A percentile compares a stretch with the other conserved stretches of the same genome.
Evolutionary conservation across 208 protist species (phyloP).

Genomic region (Trypanosoma caninum): DNA sequence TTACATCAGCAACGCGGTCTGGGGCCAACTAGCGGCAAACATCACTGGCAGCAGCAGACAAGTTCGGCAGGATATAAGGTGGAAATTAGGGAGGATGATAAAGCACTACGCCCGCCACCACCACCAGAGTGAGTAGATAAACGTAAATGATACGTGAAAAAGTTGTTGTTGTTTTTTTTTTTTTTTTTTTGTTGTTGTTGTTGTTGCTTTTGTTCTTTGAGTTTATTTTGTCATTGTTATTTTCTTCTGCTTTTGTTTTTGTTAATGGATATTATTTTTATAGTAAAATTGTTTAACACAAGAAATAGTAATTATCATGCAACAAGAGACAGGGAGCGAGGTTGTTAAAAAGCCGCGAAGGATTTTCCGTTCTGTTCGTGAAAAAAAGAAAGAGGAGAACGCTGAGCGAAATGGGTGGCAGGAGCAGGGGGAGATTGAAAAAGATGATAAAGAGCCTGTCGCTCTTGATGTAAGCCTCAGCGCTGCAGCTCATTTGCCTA

Average conservation of each 20-base stretch:
- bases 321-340: too few species aligned
- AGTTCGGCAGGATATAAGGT: constrained; percentile 55
- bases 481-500: too few species aligned
- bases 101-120: constrained; percentile 69
- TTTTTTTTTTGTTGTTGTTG: constrained; percentile 5
- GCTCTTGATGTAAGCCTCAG: too few species aligned
- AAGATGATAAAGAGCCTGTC: too few species aligned
- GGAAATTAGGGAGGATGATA: constrained; percentile 80
- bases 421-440: too few species aligned
- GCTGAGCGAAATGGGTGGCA: too few species aligned
- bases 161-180: background rate
- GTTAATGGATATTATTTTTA: too few species aligned
- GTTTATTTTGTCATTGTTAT: background rate
- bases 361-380: too few species aligned
- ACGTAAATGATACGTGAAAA: background rate
- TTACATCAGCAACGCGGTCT: constrained; percentile 57
- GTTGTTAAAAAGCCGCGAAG: too few species aligned
- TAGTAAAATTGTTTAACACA: too few species aligned
- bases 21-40: constrained; percentile 54
- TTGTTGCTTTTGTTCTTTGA: constrained; percentile 21
- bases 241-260: constrained; percentile 11
- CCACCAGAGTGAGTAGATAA: constrained; percentile 30
- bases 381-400: too few species aligned
- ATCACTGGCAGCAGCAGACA: constrained; percentile 72
- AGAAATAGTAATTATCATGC: too few species aligned